These are phyloP conservation scores for Murraya koenigii DNA, from an alignment of 345 rosid genomes.

Conservation along the genomic window DNA sequence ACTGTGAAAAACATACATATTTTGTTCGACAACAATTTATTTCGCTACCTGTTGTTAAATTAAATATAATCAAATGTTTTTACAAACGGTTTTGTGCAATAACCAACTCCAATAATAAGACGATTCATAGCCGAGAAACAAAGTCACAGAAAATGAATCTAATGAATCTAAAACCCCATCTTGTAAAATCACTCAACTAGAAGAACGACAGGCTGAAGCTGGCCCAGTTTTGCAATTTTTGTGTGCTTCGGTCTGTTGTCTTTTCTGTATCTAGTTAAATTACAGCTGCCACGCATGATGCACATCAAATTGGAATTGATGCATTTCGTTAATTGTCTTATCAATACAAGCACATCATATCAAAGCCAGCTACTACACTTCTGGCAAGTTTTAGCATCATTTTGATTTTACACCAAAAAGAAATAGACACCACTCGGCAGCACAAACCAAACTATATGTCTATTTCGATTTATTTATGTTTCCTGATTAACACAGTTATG, in stretches of 20 bases:
- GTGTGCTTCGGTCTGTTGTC: background rate
- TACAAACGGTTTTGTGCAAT: too few relatives aligned
- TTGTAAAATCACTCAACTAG: background rate
- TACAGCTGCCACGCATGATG: background rate
- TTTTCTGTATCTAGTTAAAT: background rate
- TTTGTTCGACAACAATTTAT: too few relatives aligned
- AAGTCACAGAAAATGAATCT: too few relatives aligned
- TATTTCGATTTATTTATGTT: background rate
- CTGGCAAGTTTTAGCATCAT: constrained; percentile 16
- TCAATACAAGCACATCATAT: background rate
- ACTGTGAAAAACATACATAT: too few relatives aligned
- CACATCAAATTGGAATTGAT: background rate
- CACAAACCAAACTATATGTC: background rate
- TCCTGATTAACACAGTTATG: background rate
- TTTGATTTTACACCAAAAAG: background rate
- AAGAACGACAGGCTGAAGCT: background rate
- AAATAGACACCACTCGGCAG: constrained; percentile 4
- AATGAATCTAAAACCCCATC: too few relatives aligned
- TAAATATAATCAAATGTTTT: too few relatives aligned
- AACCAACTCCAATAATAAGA: too few relatives aligned
- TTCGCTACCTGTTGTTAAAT: too few relatives aligned
- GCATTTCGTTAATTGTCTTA: constrained; percentile 19
- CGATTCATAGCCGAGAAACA: too few relatives aligned
- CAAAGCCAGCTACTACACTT: constrained; percentile 27
- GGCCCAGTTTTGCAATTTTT: background rate